Evolutionary conservation across 192 early-diverging fungal species (phyloP), one percentile per base, ranked within the genome.

Genomic region (Gryganskiella cystojenkinii): DNA sequence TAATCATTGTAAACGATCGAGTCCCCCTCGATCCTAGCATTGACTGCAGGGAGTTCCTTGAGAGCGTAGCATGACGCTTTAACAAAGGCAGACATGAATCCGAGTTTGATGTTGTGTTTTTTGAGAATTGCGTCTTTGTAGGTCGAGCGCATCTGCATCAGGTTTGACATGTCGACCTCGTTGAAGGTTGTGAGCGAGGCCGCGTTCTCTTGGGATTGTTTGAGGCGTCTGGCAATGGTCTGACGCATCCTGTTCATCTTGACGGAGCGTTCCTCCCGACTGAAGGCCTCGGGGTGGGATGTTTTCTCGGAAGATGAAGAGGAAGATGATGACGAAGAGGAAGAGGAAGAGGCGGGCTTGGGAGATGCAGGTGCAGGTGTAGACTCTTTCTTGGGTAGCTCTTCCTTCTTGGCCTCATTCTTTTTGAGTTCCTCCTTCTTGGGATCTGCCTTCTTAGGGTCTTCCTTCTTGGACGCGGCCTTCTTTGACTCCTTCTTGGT

Each of bases 181-280:
- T 99, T 99, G 84, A 99, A 99, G 33, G 98, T 99, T 19, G 98
- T 99, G 67, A 99, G 87, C 51, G 96, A 92, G 27, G 98, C 98
- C 11, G 98, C 98, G 49, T 89, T 95, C 82, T 96, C 91, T 86
- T 99, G 98, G 51, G 96, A 95, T 81, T 96, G 92, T 91, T 99
- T 99, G 78, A 99, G 82, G 52, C 95, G 92, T 83, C 92, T 92
- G 47, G 98, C 86, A 61, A 99, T 99, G 57, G 91, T 90, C 80
- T 91, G 81, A 34, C 98, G 93, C 98, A 99, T 99, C 62, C 96
- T 92, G 87, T 89, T 96, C 98, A 99, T 99, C 85, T 98, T 98
- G 52, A 96, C 91, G 64, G 80, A 62, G 51, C 74, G 84, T 53
- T 79, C 66, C 57, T 82, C 65, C 17, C 66, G 66, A 51, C 66